Percentiles rank a stretch among this genome's conserved stretches.
Evolutionary conservation across 306 rosid species (phyloP).

Genomic region (Acacia crassicarpa): DNA sequence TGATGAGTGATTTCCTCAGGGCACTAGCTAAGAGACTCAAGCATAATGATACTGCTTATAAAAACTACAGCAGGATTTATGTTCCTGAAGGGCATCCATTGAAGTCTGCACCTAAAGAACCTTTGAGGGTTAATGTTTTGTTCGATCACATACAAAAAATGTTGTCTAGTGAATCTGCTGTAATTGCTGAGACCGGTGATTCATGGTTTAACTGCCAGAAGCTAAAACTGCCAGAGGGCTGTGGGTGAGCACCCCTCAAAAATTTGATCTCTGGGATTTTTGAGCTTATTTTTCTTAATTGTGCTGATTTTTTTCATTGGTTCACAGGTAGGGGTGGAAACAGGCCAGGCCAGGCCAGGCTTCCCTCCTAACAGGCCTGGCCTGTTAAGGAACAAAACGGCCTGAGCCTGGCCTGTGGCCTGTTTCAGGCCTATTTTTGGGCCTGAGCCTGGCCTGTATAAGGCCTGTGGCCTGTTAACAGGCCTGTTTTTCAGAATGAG

Average conservation of each 20-base stretch:
- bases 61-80: slow-evolving; percentile 56
- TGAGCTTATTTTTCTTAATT: background rate
- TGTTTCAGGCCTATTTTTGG: no score
- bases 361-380: no score
- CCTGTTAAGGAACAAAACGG: no score
- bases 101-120: slow-evolving; percentile 49
- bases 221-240: slow-evolving; percentile 56
- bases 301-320: background rate
- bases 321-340: slow-evolving; percentile 57
- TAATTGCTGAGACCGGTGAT: slow-evolving; percentile 76
- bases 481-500: no score
- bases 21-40: slow-evolving; percentile 47
- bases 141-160: slow-evolving; percentile 57
- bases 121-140: slow-evolving; percentile 64
- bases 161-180: slow-evolving; percentile 53
- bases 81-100: slow-evolving; percentile 62
- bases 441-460: no score
- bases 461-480: no score
- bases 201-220: slow-evolving; percentile 77
- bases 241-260: slow-evolving; percentile 46
- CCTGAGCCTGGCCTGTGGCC: no score
- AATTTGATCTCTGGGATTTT: background rate
- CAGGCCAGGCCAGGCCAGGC: no score
- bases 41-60: slow-evolving; percentile 43
- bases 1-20: slow-evolving; percentile 62